These are phyloP conservation scores for Bruguiera hainesii DNA, from an alignment of 441 rosid genomes.

Conservation along the genomic window DNA sequence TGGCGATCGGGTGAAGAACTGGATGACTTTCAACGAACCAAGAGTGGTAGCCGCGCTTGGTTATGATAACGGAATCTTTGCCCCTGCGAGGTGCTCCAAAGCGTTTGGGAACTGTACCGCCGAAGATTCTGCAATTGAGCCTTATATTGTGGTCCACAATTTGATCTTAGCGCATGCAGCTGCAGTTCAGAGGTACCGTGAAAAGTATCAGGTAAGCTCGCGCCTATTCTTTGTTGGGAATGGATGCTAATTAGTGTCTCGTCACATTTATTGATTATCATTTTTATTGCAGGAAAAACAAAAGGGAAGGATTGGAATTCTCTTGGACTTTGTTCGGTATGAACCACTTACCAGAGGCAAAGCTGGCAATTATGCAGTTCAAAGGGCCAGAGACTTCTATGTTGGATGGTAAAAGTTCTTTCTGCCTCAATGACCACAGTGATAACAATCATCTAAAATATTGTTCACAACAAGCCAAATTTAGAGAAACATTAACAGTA, in stretches of 20 bases:
- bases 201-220: conserved; percentile 54
- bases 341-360: conserved; percentile 87
- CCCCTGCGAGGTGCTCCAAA: conserved; percentile 87
- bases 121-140: conserved; percentile 83
- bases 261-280: neutral
- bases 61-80: conserved; percentile 71
- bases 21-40: conserved; percentile 96
- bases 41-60: conserved; percentile 87
- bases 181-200: conserved; percentile 74
- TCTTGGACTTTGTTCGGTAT: conserved; percentile 89
- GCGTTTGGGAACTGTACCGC: conserved; percentile 69
- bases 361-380: conserved; percentile 84
- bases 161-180: conserved; percentile 76
- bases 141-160: conserved; percentile 78
- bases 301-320: conserved; percentile 85
- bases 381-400: conserved; percentile 95
- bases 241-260: neutral
- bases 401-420: conserved; percentile 65
- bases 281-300: conserved; percentile 47
- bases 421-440: too few species aligned
- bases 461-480: too few species aligned
- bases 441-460: too few species aligned
- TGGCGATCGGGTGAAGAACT: conserved; percentile 88
- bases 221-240: neutral
- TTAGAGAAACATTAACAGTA: too few species aligned